These are phyloP conservation scores for Xerocomus brunneocitrinus DNA, from an alignment of 768 basidiomycete species.

Conservation along the genomic window DNA sequence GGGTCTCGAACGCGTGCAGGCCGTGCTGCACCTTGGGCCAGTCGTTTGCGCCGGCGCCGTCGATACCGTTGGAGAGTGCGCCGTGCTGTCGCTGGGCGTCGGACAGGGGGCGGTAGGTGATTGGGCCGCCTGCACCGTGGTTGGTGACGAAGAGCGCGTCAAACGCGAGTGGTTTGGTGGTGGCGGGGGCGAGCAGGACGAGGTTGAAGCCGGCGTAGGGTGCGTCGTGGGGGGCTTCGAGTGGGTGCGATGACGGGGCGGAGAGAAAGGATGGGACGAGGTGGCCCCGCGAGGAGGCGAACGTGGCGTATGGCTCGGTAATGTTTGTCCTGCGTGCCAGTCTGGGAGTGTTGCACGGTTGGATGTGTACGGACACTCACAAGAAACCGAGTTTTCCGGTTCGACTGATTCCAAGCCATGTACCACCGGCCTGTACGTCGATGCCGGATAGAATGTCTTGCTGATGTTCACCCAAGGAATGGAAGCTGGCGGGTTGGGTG, in stretches of 20 bases:
- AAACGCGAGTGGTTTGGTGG: slow-evolving; percentile 37
- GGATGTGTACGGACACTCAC: slow-evolving; percentile 40
- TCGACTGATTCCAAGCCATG: slow-evolving; percentile 74
- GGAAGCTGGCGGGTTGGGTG: slow-evolving; percentile 61
- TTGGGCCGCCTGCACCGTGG: slow-evolving; percentile 58
- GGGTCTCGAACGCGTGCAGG: slow-evolving; percentile 38
- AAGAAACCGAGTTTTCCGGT: slow-evolving; percentile 65
- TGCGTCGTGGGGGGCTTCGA: slow-evolving; percentile 47
- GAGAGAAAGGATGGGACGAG: slow-evolving; percentile 66
- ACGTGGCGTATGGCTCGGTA: slow-evolving; percentile 54
- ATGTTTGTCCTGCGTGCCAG: slow-evolving; percentile 69
- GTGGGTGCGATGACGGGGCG: slow-evolving; percentile 37
- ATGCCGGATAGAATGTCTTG: slow-evolving; percentile 64
- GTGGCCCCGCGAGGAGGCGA: slow-evolving; percentile 60
- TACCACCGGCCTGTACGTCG: slow-evolving; percentile 69
- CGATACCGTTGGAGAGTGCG: slow-evolving; percentile 73
- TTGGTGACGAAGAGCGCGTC: slow-evolving; percentile 63
- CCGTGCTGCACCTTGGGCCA: slow-evolving; percentile 79
- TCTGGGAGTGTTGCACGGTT: background rate
- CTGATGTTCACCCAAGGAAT: slow-evolving; percentile 46
- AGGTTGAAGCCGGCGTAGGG: slow-evolving; percentile 80
- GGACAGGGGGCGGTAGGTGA: slow-evolving; percentile 52
- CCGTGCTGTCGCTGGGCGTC: slow-evolving; percentile 46
- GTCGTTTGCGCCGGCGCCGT: slow-evolving; percentile 50
- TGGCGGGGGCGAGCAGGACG: slow-evolving; percentile 48